Evolutionary conservation across 768 basidiomycete genomes (phyloP).

Genomic region (Calvatia gigantea): DNA sequence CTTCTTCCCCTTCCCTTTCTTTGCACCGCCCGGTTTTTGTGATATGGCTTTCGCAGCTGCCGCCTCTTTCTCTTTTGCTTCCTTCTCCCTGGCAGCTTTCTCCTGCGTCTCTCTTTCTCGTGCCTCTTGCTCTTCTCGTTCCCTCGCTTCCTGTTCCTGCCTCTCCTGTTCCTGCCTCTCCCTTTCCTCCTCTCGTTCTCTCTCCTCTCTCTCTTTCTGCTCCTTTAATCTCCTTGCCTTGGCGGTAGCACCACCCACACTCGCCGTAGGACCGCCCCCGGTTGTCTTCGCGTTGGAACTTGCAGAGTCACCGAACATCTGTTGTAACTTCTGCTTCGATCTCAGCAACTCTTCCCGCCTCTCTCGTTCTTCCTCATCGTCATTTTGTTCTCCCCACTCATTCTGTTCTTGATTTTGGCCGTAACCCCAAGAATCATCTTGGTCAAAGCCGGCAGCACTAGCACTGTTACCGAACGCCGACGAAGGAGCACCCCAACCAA

Average conservation of each 20-base stretch:
- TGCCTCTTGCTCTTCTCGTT: neutral
- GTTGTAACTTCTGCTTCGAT: slow-evolving; percentile 2
- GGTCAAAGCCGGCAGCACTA: neutral
- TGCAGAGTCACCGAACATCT: neutral
- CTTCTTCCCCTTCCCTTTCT: slow-evolving; percentile 9
- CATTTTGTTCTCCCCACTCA: neutral
- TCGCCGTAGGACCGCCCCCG: neutral
- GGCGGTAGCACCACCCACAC: neutral
- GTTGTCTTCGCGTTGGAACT: neutral
- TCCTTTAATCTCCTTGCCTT: neutral
- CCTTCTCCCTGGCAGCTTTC: slow-evolving; percentile 23
- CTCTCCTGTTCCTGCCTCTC: neutral
- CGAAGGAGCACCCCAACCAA: slow-evolving; percentile 3
- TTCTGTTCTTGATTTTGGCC: neutral
- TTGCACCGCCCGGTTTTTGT: neutral
- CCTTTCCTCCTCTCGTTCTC: slow-evolving; percentile 2
- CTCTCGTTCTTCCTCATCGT: neutral
- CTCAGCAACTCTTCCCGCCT: neutral
- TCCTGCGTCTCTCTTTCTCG: slow-evolving; percentile 13
- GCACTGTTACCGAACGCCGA: neutral
- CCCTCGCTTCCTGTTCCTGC: neutral
- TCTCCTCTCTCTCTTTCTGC: slow-evolving; percentile 5
- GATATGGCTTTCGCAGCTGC: neutral
- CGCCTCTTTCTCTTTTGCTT: slow-evolving; percentile 18
- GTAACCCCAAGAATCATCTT: neutral